phyloP scores from a whole-genome alignment of 495 filamentous ascomycete species.

The Penicillium soppii region DNA sequence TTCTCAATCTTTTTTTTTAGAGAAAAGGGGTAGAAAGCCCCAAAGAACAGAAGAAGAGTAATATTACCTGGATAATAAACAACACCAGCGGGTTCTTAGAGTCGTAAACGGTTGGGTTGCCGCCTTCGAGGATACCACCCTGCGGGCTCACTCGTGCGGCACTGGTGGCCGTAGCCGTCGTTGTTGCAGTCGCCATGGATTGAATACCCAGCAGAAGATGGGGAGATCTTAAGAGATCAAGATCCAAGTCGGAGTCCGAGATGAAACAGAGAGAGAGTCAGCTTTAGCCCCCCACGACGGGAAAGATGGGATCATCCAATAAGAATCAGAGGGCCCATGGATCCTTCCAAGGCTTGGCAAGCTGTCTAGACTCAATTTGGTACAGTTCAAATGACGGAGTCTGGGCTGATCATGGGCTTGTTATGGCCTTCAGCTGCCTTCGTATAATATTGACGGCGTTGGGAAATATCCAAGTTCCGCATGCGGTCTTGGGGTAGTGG shows the following conservation, averaged over 20 bases:
- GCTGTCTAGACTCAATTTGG: background rate
- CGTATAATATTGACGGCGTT: no score
- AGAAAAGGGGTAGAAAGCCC: background rate
- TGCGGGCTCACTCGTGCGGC: constrained; percentile 25
- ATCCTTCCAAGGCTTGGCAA: background rate
- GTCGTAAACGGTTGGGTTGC: constrained; percentile 70
- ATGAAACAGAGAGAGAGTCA: constrained; percentile 1
- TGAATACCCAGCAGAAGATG: background rate
- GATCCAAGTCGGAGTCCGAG: background rate
- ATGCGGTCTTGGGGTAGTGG: no score
- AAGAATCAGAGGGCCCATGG: background rate
- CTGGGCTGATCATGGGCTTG: no score
- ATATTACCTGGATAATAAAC: constrained; percentile 86
- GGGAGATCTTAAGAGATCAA: background rate
- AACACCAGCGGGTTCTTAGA: constrained; percentile 82
- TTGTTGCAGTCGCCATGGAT: constrained; percentile 13
- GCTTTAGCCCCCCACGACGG: background rate
- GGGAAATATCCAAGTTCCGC: no score
- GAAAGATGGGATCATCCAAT: background rate
- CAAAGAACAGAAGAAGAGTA: no score
- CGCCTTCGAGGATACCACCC: constrained; percentile 68
- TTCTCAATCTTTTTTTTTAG: constrained; percentile 6
- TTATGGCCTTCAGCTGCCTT: no score
- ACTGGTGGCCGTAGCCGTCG: constrained; percentile 3
- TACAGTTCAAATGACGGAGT: no score